Percentiles rank a stretch among this genome's conserved stretches.
phyloP scores from a whole-genome alignment of 768 basidiomycete genomes.

The Boletus reticuloceps region DNA sequence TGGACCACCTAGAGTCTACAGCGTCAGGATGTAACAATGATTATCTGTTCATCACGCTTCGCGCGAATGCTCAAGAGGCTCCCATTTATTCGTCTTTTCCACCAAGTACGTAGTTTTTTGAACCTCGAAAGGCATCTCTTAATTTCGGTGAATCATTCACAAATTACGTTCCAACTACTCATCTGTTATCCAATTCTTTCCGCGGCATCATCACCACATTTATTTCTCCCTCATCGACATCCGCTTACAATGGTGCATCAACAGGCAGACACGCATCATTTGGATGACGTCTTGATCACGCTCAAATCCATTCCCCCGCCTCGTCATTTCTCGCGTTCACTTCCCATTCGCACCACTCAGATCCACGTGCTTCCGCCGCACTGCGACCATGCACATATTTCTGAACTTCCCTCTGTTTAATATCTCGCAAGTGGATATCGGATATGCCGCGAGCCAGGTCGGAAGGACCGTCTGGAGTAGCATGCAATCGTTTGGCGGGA shows the following conservation, averaged over 20 bases:
- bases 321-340: conserved; percentile 65
- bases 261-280: conserved; percentile 21
- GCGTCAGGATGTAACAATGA: too few species aligned
- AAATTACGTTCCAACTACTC: conserved; percentile 25
- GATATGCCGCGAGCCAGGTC: conserved; percentile 54
- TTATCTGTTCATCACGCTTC: too few species aligned
- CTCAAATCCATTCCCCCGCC: conserved; percentile 61
- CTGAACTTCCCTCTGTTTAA: too few species aligned
- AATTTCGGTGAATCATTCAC: neutral
- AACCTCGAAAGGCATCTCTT: conserved; percentile 22
- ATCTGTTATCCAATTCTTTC: conserved; percentile 50
- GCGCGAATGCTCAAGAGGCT: neutral
- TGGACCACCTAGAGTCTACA: conserved; percentile 8
- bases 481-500: conserved; percentile 60
- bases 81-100: neutral
- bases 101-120: neutral
- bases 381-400: conserved; percentile 23
- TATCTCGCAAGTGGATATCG: conserved; percentile 48
- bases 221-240: conserved; percentile 37
- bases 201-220: conserved; percentile 44
- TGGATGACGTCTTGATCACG: conserved; percentile 23
- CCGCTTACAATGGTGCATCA: conserved; percentile 9
- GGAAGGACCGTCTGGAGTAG: conserved; percentile 63
- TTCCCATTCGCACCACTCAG: conserved; percentile 32
- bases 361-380: conserved; percentile 17